phyloP scores from a whole-genome alignment of 2,329 filamentous ascomycete species.

The Plenodomus lindquistii region DNA sequence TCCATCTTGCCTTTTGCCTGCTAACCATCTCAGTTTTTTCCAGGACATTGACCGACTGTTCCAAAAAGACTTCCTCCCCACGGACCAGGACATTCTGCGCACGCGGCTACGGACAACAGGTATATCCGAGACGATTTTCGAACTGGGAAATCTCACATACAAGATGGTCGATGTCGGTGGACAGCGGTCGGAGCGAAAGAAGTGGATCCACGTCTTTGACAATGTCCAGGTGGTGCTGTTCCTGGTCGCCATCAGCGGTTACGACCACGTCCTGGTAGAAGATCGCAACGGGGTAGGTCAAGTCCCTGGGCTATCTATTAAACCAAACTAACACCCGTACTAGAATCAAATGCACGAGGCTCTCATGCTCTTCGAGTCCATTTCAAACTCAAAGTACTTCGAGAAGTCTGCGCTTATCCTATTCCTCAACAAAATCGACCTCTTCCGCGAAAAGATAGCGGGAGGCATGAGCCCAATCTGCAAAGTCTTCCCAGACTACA shows the following conservation, averaged over 20 bases:
- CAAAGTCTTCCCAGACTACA: constrained; percentile 56
- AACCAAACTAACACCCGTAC: constrained; percentile 6
- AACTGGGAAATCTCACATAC: constrained; percentile 88
- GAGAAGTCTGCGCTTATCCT: constrained; percentile 56
- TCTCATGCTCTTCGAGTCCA: constrained; percentile 57
- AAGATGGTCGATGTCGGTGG: constrained; percentile 96
- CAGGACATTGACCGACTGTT: constrained; percentile 65
- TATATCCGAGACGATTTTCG: constrained; percentile 94
- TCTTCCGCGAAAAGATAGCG: constrained; percentile 56
- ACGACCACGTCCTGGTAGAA: constrained; percentile 94
- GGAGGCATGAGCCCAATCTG: constrained; percentile 52
- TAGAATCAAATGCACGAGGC: constrained; percentile 62
- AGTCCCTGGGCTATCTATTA: neutral
- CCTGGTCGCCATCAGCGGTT: constrained; percentile 92
- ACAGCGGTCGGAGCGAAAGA: constrained; percentile 90
- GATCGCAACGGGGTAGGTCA: constrained; percentile 87
- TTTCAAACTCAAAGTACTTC: constrained; percentile 58
- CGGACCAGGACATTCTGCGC: constrained; percentile 91
- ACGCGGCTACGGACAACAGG: constrained; percentile 90
- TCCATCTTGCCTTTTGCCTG: no score
- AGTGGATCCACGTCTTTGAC: constrained; percentile 97
- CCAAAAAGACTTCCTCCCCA: constrained; percentile 77
- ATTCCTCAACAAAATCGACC: constrained; percentile 59
- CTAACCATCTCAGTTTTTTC: constrained; percentile 70
- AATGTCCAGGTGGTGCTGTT: constrained; percentile 92